These are phyloP conservation scores for Canavalia ensiformis DNA, from an alignment of 306 rosid species.

Conservation along the genomic window DNA sequence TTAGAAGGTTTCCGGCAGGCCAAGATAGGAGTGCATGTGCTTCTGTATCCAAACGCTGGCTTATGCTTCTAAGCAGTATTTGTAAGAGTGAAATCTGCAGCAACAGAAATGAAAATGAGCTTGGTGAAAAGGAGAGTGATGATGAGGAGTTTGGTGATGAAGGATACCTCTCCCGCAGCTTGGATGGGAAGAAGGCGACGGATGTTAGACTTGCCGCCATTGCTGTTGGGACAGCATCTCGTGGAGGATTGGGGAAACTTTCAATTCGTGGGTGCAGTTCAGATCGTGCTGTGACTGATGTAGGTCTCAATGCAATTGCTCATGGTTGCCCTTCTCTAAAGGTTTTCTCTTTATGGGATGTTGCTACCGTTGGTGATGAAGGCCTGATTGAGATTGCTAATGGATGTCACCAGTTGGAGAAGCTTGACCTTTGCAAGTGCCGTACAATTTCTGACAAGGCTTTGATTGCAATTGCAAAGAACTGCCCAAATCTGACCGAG, in stretches of 20 bases:
- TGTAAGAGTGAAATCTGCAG: constrained; percentile 63
- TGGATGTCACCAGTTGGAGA: constrained; percentile 75
- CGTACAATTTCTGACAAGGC: constrained; percentile 77
- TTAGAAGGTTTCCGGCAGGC: constrained; percentile 84
- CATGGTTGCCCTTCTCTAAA: constrained; percentile 85
- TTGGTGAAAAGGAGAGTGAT: constrained; percentile 49
- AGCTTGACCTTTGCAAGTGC: constrained; percentile 78
- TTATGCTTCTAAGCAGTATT: constrained; percentile 80
- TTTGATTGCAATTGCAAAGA: constrained; percentile 72
- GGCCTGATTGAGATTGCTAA: constrained; percentile 83
- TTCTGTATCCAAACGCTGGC: constrained; percentile 92
- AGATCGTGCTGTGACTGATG: constrained; percentile 61
- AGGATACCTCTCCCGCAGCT: constrained; percentile 84
- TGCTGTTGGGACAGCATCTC: constrained; percentile 83
- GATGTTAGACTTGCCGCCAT: constrained; percentile 96
- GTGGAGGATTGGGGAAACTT: constrained; percentile 95
- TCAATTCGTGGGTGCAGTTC: constrained; percentile 68
- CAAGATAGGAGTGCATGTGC: constrained; percentile 82
- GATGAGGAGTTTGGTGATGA: constrained; percentile 66
- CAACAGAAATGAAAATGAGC: constrained; percentile 44
- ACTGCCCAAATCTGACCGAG: constrained; percentile 74
- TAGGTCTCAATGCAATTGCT: constrained; percentile 83
- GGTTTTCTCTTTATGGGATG: constrained; percentile 75
- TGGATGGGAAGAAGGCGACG: constrained; percentile 89
- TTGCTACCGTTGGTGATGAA: constrained; percentile 71